Conservation (phyloP, 1,284 basidiomycete species). For the Garcileccinum viscosum region DNA sequence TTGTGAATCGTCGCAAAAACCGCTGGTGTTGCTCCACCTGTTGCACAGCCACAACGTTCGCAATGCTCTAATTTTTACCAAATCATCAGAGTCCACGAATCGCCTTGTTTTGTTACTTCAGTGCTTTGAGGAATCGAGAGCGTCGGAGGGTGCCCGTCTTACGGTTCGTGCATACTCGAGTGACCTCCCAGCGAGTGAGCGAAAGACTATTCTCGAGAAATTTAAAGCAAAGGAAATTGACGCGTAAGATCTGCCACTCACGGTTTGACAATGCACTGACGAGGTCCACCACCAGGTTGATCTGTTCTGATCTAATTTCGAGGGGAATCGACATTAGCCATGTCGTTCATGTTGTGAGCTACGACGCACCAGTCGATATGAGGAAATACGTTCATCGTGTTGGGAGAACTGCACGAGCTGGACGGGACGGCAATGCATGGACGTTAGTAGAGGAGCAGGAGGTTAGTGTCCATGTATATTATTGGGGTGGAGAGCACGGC, state of each 20-base stretch:
- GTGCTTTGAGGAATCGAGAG: conserved; percentile 72
- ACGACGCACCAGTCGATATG: conserved; percentile 96
- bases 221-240: conserved; percentile 87
- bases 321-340: conserved; percentile 96
- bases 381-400: conserved; percentile 97
- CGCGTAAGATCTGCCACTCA: conserved; percentile 59
- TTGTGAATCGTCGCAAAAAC: conserved; percentile 82
- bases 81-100: conserved; percentile 89
- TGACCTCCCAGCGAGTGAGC: conserved; percentile 78
- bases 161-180: conserved; percentile 83
- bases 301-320: conserved; percentile 95
- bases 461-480: conserved; percentile 46
- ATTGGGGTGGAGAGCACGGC: background rate
- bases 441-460: conserved; percentile 96
- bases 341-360: conserved; percentile 91
- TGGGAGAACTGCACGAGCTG: conserved; percentile 93
- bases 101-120: conserved; percentile 85
- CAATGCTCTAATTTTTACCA: conserved; percentile 92
- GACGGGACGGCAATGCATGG: conserved; percentile 88
- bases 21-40: conserved; percentile 88
- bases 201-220: conserved; percentile 78
- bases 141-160: conserved; percentile 41
- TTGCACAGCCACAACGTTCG: conserved; percentile 66
- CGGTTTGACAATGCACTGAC: conserved; percentile 16
- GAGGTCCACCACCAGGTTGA: conserved; percentile 58